These are phyloP conservation scores for Micractinium conductrix DNA, from an alignment of 139 green algal genomes.

Conservation along the genomic window DNA sequence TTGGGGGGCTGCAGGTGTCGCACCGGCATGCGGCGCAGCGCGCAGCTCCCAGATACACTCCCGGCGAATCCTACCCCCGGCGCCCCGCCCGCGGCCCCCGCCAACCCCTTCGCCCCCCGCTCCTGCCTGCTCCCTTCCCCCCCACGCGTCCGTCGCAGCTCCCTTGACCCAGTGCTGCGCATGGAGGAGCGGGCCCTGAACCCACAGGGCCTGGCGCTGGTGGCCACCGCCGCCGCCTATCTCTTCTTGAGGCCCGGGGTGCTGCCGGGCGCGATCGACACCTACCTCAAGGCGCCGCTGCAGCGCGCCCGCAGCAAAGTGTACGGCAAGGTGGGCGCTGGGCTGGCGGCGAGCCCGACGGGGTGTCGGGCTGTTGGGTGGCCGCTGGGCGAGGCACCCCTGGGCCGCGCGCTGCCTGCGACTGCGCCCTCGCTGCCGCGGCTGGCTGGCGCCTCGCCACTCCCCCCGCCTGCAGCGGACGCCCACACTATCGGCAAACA, in stretches of 20 bases:
- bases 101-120: not conserved
- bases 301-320: slow-evolving; percentile 46
- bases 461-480: not conserved
- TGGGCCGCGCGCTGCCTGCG: too few relatives aligned
- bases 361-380: not conserved
- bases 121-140: not conserved
- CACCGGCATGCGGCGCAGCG: too few relatives aligned
- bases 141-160: slow-evolving; percentile 59
- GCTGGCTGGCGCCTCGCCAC: not conserved
- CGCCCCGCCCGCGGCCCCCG: too few relatives aligned
- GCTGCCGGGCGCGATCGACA: slow-evolving; percentile 80
- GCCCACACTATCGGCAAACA: too few relatives aligned
- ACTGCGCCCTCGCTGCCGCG: not conserved
- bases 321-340: slow-evolving; percentile 37
- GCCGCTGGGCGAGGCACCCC: too few relatives aligned
- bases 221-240: slow-evolving; percentile 63
- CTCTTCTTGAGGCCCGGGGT: slow-evolving; percentile 79
- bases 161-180: slow-evolving; percentile 84
- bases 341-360: not conserved
- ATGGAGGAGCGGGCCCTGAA: slow-evolving; percentile 75
- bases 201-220: slow-evolving; percentile 61
- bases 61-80: too few relatives aligned
- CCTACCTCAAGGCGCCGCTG: slow-evolving; percentile 77
- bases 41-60: too few relatives aligned
- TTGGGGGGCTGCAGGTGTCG: too few relatives aligned